These are phyloP conservation scores for Pichia sorboxylosa DNA, from an alignment of 1,139 yeast genomes.

Conservation along the genomic window DNA sequence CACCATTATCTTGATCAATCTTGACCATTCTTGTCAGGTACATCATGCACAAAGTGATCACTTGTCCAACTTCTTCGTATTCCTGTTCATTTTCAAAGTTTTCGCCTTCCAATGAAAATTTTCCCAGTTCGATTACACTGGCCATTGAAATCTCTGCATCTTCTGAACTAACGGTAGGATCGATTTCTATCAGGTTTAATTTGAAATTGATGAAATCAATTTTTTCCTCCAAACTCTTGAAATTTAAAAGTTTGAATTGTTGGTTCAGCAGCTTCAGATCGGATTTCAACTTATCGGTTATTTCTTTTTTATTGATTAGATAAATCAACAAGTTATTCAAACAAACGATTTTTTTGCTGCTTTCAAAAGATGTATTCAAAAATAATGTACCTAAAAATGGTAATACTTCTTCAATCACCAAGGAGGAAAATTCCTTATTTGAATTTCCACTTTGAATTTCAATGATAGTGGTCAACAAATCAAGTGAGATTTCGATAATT, in stretches of 20 bases:
- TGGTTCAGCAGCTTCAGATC: conserved; percentile 6
- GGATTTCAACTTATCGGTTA: conserved; percentile 6
- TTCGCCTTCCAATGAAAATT: background rate
- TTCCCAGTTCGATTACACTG: conserved; percentile 6
- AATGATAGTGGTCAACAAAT: conserved; percentile 61
- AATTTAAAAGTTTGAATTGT: conserved; percentile 4
- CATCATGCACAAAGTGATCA: no score
- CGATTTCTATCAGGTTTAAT: conserved; percentile 9
- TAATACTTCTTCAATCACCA: conserved; percentile 9
- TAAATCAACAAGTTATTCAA: conserved; percentile 64
- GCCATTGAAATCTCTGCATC: conserved; percentile 5
- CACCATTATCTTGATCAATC: no score
- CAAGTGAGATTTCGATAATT: conserved; percentile 60
- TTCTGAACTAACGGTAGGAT: conserved; percentile 1
- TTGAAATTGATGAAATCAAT: conserved; percentile 17
- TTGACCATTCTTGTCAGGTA: conserved; percentile 48
- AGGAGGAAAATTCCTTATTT: no score
- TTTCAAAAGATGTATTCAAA: conserved; percentile 22
- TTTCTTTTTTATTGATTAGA: conserved; percentile 21
- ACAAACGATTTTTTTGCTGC: conserved; percentile 41
- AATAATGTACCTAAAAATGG: conserved; percentile 27
- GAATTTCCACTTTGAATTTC: conserved; percentile 36
- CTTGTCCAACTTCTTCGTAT: background rate
- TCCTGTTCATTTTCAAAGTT: background rate
- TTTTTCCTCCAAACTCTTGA: conserved; percentile 8